Base-by-base conservation (phyloP, 148 eudicot species). In the Suaeda aralocaspica region DNA sequence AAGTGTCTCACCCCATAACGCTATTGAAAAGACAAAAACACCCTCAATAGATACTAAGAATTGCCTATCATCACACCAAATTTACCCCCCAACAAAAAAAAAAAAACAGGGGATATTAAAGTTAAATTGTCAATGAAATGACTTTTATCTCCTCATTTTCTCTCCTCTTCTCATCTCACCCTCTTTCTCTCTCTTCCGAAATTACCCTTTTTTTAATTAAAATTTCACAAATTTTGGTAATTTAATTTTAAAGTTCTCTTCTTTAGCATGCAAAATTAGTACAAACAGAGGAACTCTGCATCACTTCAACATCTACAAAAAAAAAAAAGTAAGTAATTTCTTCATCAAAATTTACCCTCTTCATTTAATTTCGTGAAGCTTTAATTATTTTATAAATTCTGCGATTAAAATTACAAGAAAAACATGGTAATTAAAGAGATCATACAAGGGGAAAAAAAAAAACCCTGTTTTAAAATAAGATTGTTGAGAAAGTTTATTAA, bases 211-310 rank as follows among this genome's bases (percentile, higher is more conserved):
- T 36, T 13, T 42, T 59, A 26, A 19, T 31, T 44, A n/a, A n/a
- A n/a, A n/a, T n/a, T n/a, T n/a, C n/a, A n/a, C n/a, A 12, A 5
- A 30, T 59, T 70, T 44, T 42, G 5, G 19, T 39, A 4, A 24
- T 13, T 42, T 59, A 26, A 19, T 31, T 44, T n/a, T 39, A 9
- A 18, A 0, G 9, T 25, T 29, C 30, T 16, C 5, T 48, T 36
- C n/a, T 57, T 30, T 11, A 65, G 21, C 42, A 53, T 64, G 55
- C 70, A 72, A 6, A n/a, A 64, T 13, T 30, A 36, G 56, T n/a
- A 31, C 58, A 9, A 1, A n/a, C 24, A 49, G 58, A 30, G 10
- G 25, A 71, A 9, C 58, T 29, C 24, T 44, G 39, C 26, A 26
- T 46, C 24, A 71, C 21, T 9, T 21, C 52, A 13, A 3, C 8